Base-by-base conservation (phyloP, 805 yeast species). In the Candida quercuum region DNA sequence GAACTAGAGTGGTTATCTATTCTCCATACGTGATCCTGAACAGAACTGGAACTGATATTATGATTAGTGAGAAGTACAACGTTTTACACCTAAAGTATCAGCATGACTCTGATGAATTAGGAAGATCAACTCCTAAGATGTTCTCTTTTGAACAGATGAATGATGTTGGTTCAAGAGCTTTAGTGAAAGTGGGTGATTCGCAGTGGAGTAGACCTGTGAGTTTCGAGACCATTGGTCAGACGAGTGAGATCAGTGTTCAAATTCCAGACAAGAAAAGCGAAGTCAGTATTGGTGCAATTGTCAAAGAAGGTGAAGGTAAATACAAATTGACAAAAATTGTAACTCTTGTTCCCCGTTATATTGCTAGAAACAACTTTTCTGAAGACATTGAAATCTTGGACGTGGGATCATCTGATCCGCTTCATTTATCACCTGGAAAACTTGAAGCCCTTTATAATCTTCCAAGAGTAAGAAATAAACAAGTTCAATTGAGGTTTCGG, bases 211-310 rank as follows among this genome's bases (percentile, higher is more conserved):
- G 66, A 1, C 85, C 86, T 2, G 66, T 86, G 33, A 81, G 95
- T 55, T 78, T 93, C 51, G 96, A 89, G 54, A 94, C 95, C 4
- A 72, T 91, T 38, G 99, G 99, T 0, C 91, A 88, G 46, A 67
- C 78, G 1, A 70, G 74, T 30, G 95, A 78, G 39, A 64, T 74
- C 3, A 60, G 62, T 3, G 57, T 78, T 37, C 74, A 74, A 26
- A 48, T 76, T 1, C 63, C 68, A 28, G 73, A 72, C 11, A 72
- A 59, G 57, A 57, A 76, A 58, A 51, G 56, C 54, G 96, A 88
- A 51, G 75, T 78, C 42, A 79, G 83, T 51, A 62, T 89, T 11
- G 98, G 98, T 12, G 60, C 89, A 20, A 67, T 74, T 21, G 75
- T 86, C 11, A 59, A 72, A 0, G 97, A 88, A 48, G 99, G 98